These are phyloP conservation scores for Phaeosphaeria sp. DNA, from an alignment of 2,329 filamentous ascomycete genomes.

Conservation along the genomic window DNA sequence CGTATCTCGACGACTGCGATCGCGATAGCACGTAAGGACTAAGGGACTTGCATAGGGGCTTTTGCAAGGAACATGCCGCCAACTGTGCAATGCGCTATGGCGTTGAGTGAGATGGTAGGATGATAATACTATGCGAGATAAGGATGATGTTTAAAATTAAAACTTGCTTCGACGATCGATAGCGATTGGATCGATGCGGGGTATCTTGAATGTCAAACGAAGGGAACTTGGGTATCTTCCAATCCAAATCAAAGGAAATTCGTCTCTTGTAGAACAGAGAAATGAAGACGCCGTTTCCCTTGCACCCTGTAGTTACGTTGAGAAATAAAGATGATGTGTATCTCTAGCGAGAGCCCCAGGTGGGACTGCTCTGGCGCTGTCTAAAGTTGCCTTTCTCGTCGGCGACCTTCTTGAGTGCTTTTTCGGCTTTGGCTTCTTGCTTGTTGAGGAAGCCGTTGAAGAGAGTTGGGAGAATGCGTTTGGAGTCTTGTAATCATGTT, in stretches of 20 bases:
- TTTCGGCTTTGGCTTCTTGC: constrained; percentile 43
- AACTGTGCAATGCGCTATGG: neutral
- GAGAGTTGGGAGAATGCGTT: constrained; percentile 40
- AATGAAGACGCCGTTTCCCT: neutral
- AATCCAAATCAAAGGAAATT: constrained; percentile 17
- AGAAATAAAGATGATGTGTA: neutral
- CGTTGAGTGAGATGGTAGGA: neutral
- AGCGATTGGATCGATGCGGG: constrained; percentile 29
- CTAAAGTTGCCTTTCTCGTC: constrained; percentile 49
- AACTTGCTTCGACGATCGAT: constrained; percentile 6
- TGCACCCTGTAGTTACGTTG: neutral
- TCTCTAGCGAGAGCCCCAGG: constrained; percentile 46
- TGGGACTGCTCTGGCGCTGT: constrained; percentile 45
- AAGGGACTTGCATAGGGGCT: too few relatives aligned
- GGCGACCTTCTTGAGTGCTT: constrained; percentile 46
- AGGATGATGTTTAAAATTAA: neutral
- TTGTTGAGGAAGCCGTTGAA: constrained; percentile 46
- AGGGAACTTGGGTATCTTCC: constrained; percentile 34
- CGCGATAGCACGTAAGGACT: constrained; percentile 4
- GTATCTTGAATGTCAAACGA: constrained; percentile 33
- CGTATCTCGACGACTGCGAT: neutral
- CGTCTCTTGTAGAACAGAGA: constrained; percentile 4
- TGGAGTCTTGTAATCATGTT: constrained; percentile 37
- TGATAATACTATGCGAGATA: neutral
- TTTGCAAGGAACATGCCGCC: neutral